Base-by-base conservation (phyloP, 1,284 basidiomycete genomes). In the Tausonia pullulans region DNA sequence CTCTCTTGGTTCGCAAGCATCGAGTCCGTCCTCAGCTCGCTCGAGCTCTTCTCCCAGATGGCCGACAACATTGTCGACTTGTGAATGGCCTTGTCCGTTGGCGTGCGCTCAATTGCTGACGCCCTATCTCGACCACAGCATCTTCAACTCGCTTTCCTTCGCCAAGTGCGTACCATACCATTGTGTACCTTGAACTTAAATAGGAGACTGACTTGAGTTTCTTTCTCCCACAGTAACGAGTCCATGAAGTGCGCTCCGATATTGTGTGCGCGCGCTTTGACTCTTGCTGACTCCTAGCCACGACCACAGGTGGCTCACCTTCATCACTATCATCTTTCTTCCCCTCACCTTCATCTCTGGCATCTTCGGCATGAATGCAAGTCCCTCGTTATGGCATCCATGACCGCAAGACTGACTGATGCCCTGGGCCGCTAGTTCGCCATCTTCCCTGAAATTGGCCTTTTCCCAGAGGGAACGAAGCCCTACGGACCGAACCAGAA, bases 321-420 rank as follows among this genome's bases (percentile, higher is more conserved):
- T 65, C 4, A 51, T 65, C 49, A 54, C 58, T 5, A 61, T 65
- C 55, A 58, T 65, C 55, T 65, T 65, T 50, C 64, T 65, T 3
- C 64, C 64, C 8, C n/a, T 64, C 4, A 14, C 41, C 16, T 64
- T 46, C 44, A n/a, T 55, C 48, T 51, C n/a, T 27, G 11, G 46
- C 49, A 6, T n/a, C 14, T 52, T 44, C 11, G 27, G 48, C 27
- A 51, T 51, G 9, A 11, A n/a, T 3, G n/a, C 10, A 11, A 4
- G n/a, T 7, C 45, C 8, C 16, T 50, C 46, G 5, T 44, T 40
- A 7, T 14, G 39, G 6, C 13, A 44, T 44, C 44, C 44, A 14
- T n/a, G 43, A 5, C 6, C 7, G 5, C 5, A 13, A 16, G 5
- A 8, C 58, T 8, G 40, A 27, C 14, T 59, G 46, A 27, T 6